Evolutionary conservation across 345 rosid species (phyloP), one percentile per base, ranked within the genome.

Genomic region (Leavenworthia alabamica): DNA sequence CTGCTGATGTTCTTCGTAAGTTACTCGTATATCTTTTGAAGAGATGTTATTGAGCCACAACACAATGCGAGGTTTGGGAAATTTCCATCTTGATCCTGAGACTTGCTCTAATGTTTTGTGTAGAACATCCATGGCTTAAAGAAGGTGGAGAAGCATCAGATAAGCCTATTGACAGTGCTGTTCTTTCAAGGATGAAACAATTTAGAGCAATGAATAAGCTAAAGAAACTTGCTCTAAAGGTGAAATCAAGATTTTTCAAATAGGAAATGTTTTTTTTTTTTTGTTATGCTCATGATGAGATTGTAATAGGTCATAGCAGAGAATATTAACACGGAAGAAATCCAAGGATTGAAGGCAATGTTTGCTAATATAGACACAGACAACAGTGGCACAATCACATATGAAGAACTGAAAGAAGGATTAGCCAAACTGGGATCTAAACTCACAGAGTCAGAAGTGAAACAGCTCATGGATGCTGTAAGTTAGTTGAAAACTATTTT

Each of bases 381-480:
- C 80, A 82, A 86, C 47, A 91, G 85, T 64, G 92, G 97, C 44
- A 70, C 91, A 14, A 92, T 92, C 74, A 92, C 96, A 24, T 89
- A 86, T 70, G 96, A 86, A 43, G 98, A 92, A 57, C 78, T 92
- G 68, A 86, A 85, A 78, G 68, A 76, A 41, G 93, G 98, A 20
- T 72, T 92, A 78, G 88, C 94, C 68, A 77, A 82, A 67, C 76
- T 86, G 58, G 98, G 94, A 57, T 89, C 98, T n/a, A 89, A 80
- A 77, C 93, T 92, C 29, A 77, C 91, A 0, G 94, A 85, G 73
- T 43, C 80, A 67, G 97, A 92, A 80, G 93, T 92, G 27, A 65
- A 79, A 73, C 91, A 86, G 61, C 96, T 89, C 41, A 86, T 92
- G 98, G 96, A 89, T 63, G 98, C 96, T 70, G 97, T 92, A 78